Evolutionary conservation across 139 green algal species (phyloP).

Genomic region (Ettlia oleoabundans): DNA sequence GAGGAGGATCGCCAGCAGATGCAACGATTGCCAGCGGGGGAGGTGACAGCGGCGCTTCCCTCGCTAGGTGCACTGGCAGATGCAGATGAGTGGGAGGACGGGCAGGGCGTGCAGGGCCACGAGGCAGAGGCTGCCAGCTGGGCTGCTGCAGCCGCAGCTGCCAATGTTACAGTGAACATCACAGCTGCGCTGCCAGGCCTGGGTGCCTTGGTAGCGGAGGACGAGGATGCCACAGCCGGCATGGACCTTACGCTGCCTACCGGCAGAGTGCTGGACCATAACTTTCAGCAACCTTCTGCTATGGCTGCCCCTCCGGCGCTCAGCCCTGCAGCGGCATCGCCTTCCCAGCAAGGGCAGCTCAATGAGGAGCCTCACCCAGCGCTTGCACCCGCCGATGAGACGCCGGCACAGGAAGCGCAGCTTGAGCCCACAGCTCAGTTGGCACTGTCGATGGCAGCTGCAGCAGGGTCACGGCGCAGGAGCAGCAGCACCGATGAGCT

Average conservation of each 20-base stretch:
- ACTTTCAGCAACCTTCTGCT: neutral
- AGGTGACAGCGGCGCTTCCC: slow-evolving; percentile 42
- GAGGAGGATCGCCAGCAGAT: neutral
- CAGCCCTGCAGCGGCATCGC: neutral
- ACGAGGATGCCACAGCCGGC: slow-evolving; percentile 56
- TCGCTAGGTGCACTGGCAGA: slow-evolving; percentile 28
- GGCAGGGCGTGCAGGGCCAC: neutral
- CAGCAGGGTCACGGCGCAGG: neutral
- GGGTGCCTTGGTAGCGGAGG: slow-evolving; percentile 75
- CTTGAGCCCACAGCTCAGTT: neutral
- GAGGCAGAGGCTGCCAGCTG: slow-evolving; percentile 21
- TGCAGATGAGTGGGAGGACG: slow-evolving; percentile 36
- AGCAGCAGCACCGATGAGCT: slow-evolving; percentile 17
- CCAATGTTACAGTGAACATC: slow-evolving; percentile 66
- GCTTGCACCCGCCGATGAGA: neutral
- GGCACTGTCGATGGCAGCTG: too few relatives aligned
- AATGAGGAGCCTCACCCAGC: too few relatives aligned
- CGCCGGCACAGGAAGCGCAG: neutral
- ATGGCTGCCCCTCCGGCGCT: neutral
- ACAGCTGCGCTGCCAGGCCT: slow-evolving; percentile 75
- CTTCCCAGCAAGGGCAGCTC: too few relatives aligned
- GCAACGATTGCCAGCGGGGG: neutral
- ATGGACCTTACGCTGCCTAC: slow-evolving; percentile 36
- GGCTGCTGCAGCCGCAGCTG: slow-evolving; percentile 12
- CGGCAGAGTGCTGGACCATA: slow-evolving; percentile 29